Evolutionary conservation across 2,329 filamentous ascomycete species (phyloP).

Genomic region (Alternaria angustiovoidea): DNA sequence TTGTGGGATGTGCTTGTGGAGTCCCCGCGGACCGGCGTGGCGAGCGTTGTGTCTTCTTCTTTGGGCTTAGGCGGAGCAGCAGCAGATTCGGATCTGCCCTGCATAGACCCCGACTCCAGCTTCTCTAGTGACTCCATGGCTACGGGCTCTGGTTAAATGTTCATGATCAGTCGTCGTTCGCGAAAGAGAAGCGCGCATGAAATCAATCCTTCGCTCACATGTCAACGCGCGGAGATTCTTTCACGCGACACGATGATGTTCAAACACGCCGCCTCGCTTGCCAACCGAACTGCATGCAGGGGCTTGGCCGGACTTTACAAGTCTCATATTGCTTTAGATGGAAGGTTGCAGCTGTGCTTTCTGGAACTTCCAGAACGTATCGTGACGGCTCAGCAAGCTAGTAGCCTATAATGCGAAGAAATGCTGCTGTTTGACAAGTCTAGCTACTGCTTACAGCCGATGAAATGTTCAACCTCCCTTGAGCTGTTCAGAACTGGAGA

Average conservation of each 20-base stretch:
- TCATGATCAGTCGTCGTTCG: slow-evolving; percentile 17
- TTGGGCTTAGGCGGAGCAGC: background rate
- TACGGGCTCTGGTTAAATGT: slow-evolving; percentile 9
- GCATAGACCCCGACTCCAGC: slow-evolving; percentile 13
- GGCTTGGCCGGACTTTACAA: slow-evolving; percentile 7
- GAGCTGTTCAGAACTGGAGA: background rate
- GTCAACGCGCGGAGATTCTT: slow-evolving; percentile 5
- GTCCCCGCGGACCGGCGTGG: slow-evolving; percentile 23
- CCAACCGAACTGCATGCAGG: slow-evolving; percentile 28
- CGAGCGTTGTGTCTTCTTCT: slow-evolving; percentile 11
- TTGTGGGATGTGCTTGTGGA: slow-evolving; percentile 31
- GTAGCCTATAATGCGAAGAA: background rate
- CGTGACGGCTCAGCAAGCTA: background rate
- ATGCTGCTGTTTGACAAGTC: background rate
- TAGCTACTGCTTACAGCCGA: background rate
- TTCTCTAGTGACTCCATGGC: slow-evolving; percentile 26
- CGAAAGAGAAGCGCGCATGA: slow-evolving; percentile 11
- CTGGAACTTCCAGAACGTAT: background rate
- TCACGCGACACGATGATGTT: slow-evolving; percentile 1
- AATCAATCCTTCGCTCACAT: slow-evolving; percentile 7
- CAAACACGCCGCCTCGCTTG: slow-evolving; percentile 27
- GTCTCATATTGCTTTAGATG: slow-evolving; percentile 7
- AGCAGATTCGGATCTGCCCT: slow-evolving; percentile 1
- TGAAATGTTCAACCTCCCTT: background rate
- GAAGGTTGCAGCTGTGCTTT: background rate